These are phyloP conservation scores for Ophiostoma sp. DNA, from an alignment of 2,329 filamentous ascomycete genomes.

Conservation along the genomic window DNA sequence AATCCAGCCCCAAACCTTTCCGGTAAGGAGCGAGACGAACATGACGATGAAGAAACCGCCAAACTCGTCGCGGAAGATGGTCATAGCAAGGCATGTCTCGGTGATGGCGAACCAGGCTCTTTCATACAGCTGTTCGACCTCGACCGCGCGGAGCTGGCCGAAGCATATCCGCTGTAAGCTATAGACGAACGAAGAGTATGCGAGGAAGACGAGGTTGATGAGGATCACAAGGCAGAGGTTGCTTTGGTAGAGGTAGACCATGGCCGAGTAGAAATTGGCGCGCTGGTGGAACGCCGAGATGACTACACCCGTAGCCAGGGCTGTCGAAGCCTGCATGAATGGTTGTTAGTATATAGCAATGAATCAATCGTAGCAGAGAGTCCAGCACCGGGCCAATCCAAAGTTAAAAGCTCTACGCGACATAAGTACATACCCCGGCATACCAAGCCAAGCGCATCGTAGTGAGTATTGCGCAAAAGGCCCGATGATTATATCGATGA, in stretches of 20 bases:
- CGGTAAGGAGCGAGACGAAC: constrained; percentile 87
- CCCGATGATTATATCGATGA: not conserved
- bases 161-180: constrained; percentile 86
- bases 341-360: not conserved
- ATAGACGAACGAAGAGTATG: constrained; percentile 76
- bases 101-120: constrained; percentile 97
- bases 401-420: not conserved
- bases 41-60: constrained; percentile 93
- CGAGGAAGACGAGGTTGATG: constrained; percentile 80
- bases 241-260: constrained; percentile 93
- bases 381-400: not conserved
- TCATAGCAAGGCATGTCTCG: constrained; percentile 96
- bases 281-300: constrained; percentile 89
- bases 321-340: constrained; percentile 62
- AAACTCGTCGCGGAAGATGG: constrained; percentile 92
- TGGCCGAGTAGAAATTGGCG: constrained; percentile 96
- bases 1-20: constrained; percentile 98
- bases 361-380: not conserved
- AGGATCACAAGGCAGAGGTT: constrained; percentile 93
- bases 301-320: constrained; percentile 76
- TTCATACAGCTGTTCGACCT: constrained; percentile 95
- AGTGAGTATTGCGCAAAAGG: not conserved
- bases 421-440: constrained; percentile 47
- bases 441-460: constrained; percentile 55
- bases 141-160: constrained; percentile 81